These are phyloP conservation scores for Cryptosporidium andersoni DNA, from an alignment of 169 alveolate genomes.

Conservation along the genomic window DNA sequence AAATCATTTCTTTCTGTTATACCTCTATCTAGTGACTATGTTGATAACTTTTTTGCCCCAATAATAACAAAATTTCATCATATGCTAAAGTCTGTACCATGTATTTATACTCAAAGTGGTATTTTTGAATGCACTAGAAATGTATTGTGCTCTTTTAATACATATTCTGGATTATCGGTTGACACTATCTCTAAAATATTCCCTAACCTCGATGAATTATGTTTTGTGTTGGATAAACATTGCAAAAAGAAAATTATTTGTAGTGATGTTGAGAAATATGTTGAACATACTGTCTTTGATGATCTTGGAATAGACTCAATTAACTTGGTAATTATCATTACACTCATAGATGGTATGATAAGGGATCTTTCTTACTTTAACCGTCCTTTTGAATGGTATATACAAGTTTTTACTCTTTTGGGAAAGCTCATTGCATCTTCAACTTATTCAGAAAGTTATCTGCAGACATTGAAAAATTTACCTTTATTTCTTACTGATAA, in stretches of 20 bases:
- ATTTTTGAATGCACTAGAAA: constrained; percentile 8
- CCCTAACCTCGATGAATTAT: constrained; percentile 41
- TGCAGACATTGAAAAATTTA: neutral
- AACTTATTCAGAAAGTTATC: neutral
- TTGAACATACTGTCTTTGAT: neutral
- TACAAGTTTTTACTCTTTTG: constrained; percentile 2
- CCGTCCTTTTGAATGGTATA: constrained; percentile 39
- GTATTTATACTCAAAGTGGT: constrained; percentile 13
- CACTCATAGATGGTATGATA: constrained; percentile 27
- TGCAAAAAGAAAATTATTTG: constrained; percentile 2
- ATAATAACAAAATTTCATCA: neutral
- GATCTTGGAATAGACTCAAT: constrained; percentile 28
- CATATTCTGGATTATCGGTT: neutral
- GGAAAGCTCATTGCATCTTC: constrained; percentile 1
- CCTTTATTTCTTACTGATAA: constrained; percentile 46
- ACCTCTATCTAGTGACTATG: constrained; percentile 6
- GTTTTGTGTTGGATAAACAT: constrained; percentile 26
- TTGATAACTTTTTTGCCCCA: constrained; percentile 32
- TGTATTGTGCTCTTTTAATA: constrained; percentile 9
- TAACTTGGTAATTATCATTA: constrained; percentile 19
- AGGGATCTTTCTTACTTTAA: constrained; percentile 51
- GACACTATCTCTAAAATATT: constrained; percentile 1
- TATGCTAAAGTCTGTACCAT: neutral
- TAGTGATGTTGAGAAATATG: neutral
- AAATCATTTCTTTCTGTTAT: constrained; percentile 23